A percentile compares a stretch with the other conserved stretches of the same genome.
phyloP scores from a whole-genome alignment of 2,329 filamentous ascomycete genomes.

The Fusarium lyarnte region DNA sequence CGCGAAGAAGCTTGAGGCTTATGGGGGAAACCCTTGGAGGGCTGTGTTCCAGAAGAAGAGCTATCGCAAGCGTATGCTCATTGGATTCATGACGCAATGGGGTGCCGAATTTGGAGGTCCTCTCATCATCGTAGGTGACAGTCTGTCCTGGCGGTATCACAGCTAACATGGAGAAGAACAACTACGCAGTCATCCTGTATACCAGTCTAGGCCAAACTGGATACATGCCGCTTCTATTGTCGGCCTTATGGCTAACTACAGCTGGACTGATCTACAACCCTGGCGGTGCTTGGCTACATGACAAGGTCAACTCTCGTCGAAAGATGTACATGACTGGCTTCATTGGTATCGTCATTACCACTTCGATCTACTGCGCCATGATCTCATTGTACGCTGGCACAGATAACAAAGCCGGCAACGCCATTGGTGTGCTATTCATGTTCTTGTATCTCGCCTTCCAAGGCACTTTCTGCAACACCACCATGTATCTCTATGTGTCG shows the following conservation, averaged over 20 bases:
- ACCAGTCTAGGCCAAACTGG: conserved; percentile 52
- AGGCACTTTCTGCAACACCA: conserved; percentile 53
- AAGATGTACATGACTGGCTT: conserved; percentile 54
- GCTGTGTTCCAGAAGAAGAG: conserved; percentile 58
- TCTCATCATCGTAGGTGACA: conserved; percentile 57
- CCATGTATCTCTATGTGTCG: conserved; percentile 52
- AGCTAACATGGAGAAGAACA: conserved; percentile 48
- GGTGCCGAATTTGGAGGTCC: conserved; percentile 63
- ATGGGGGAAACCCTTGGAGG: conserved; percentile 54
- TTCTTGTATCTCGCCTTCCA: conserved; percentile 61
- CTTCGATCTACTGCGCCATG: conserved; percentile 47
- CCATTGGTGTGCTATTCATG: conserved; percentile 54
- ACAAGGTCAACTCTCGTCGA: conserved; percentile 59
- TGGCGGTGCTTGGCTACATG: conserved; percentile 58
- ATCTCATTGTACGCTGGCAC: conserved; percentile 51
- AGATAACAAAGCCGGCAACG: conserved; percentile 51
- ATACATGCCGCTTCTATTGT: conserved; percentile 52
- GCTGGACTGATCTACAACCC: conserved; percentile 61
- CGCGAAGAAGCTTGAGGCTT: conserved; percentile 50
- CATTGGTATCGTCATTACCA: conserved; percentile 52
- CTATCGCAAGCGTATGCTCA: conserved; percentile 61
- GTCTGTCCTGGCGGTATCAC: rapidly evolving
- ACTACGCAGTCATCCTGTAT: conserved; percentile 52
- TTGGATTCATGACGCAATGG: conserved; percentile 63
- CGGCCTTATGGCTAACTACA: conserved; percentile 54